A percentile compares a stretch with the other conserved stretches of the same genome.
Conservation (phyloP, 306 rosid genomes). For the Lathyrus tuberosus region DNA sequence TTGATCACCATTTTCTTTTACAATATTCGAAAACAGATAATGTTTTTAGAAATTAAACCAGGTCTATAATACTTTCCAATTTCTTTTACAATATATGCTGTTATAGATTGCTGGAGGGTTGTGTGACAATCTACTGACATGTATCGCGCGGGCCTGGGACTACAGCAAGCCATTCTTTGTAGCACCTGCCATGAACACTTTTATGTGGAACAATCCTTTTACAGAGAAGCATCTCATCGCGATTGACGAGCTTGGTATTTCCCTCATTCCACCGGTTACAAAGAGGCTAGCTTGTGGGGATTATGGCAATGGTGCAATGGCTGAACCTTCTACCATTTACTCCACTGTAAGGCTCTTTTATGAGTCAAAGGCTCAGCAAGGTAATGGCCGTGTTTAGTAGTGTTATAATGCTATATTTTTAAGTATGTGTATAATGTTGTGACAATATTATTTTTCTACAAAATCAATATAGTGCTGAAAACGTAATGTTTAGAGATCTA, state of each 20-base stretch:
- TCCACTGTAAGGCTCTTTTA: slow-evolving; percentile 79
- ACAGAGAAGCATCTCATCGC: slow-evolving; percentile 86
- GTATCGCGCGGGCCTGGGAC: slow-evolving; percentile 96
- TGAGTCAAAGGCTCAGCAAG: slow-evolving; percentile 62
- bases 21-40: too few species aligned
- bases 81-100: slow-evolving; percentile 26
- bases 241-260: slow-evolving; percentile 86
- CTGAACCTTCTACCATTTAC: slow-evolving; percentile 84
- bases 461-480: too few species aligned
- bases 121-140: slow-evolving; percentile 89
- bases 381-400: slow-evolving; percentile 44
- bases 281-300: slow-evolving; percentile 85
- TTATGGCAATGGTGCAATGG: slow-evolving; percentile 97
- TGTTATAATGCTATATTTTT: background rate
- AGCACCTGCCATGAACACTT: slow-evolving; percentile 96
- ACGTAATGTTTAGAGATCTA: too few species aligned
- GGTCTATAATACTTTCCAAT: background rate
- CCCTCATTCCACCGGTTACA: slow-evolving; percentile 81
- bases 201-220: slow-evolving; percentile 95
- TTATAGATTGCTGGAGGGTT: slow-evolving; percentile 90
- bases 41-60: background rate
- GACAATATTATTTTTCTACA: too few species aligned
- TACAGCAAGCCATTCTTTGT: slow-evolving; percentile 82
- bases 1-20: background rate
- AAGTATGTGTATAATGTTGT: too few species aligned